Base-by-base conservation (phyloP, 2,329 filamentous ascomycete genomes). In the Colletotrichum siamense region DNA sequence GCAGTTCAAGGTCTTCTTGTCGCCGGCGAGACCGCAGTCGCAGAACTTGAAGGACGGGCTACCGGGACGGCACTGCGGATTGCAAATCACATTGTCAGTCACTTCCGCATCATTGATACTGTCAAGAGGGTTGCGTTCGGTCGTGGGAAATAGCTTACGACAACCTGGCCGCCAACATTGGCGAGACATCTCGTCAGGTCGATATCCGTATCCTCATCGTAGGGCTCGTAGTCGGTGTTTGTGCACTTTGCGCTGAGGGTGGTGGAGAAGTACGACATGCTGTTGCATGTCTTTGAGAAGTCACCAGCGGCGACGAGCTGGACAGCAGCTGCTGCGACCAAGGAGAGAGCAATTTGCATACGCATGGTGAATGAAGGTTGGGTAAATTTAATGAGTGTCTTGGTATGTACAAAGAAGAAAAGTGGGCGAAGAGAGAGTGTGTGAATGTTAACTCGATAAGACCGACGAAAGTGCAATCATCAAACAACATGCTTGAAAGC, bases 31-130 rank as follows among this genome's bases (percentile, higher is more conserved):
- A 22, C 44, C 44, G 44, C 44, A 52, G 44, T 52, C 44, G 44
- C 44, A 52, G n/a, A 52, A 52, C 12, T 52, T 52, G n/a, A 52
- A 52, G 10, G 44, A 52, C 3, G 44, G 44, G 44, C 44, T 52
- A 13, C 44, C 44, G n/a, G 44, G 44, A 52, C 44, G 44, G 44
- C 44, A 52, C 44, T 52, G 6, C n/a, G 44, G 44, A 13, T 52
- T 22, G 3, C 2, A 1, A 52, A 52, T 0, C 4, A 8, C 10
- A 13, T 52, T 52, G n/a, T 52, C n/a, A 52, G 44, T 5, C 3
- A 22, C 0, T 6, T 52, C 44, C 6, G 4, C 1, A 5, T 52
- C 0, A 0, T 13, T 1, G 12, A 22, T 0, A 22, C 44, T 5
- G 1, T 0, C 44, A 13, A 52, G 0, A 13, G 3, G 1, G 0